Percentiles rank a stretch among this genome's conserved stretches.
phyloP scores from a whole-genome alignment of 148 eudicot species.

The Diospyros lotus region DNA sequence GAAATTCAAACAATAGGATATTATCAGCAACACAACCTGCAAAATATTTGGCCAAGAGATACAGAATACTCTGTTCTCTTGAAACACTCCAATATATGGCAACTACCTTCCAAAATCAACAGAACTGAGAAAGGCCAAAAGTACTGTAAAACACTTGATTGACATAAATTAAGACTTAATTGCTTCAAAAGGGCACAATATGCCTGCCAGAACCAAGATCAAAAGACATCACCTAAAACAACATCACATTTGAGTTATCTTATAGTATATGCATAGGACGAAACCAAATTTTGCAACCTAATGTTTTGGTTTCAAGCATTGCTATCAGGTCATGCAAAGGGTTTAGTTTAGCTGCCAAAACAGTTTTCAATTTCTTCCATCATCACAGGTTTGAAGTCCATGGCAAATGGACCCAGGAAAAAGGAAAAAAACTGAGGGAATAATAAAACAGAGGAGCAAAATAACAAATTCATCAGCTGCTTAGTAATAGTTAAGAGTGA shows the following conservation, averaged over 20 bases:
- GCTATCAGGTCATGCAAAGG: neutral
- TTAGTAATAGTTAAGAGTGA: neutral
- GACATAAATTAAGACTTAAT: neutral
- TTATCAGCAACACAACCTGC: neutral
- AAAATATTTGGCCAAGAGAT: neutral
- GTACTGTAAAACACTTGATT: neutral
- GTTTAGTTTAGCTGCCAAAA: neutral
- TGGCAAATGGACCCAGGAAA: neutral
- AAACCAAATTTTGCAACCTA: neutral
- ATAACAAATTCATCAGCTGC: neutral
- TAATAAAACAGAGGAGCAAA: neutral
- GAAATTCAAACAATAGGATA: neutral
- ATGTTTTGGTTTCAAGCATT: neutral
- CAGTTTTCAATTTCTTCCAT: neutral
- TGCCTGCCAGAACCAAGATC: no score
- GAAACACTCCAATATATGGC: neutral
- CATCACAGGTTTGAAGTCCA: neutral
- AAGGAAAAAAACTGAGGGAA: neutral
- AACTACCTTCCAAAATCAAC: neutral
- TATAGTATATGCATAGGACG: neutral
- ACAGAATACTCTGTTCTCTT: neutral
- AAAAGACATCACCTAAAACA: neutral
- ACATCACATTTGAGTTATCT: neutral
- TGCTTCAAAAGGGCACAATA: neutral
- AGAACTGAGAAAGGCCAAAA: neutral